A percentile compares a stretch with the other conserved stretches of the same genome.
phyloP scores from a whole-genome alignment of 768 basidiomycete species.

The Pulveroboletus sp. region DNA sequence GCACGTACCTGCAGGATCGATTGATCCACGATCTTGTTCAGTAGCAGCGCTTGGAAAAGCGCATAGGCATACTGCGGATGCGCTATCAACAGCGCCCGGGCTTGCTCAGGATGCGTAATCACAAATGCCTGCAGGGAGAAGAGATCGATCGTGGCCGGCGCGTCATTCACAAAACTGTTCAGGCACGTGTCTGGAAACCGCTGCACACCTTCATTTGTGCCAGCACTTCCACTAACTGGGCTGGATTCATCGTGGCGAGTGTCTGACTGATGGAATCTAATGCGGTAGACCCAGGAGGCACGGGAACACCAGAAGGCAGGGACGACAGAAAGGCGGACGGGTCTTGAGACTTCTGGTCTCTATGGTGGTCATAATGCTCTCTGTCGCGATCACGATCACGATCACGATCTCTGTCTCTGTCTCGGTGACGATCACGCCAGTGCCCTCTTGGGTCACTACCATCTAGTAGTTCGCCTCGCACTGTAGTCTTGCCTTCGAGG shows the following conservation, averaged over 20 bases:
- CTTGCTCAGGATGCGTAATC: slow-evolving; percentile 87
- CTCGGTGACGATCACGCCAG: slow-evolving; percentile 44
- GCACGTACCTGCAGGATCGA: slow-evolving; percentile 68
- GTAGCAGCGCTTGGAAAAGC: slow-evolving; percentile 86
- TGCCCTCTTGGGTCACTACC: slow-evolving; percentile 41
- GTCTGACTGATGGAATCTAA: slow-evolving; percentile 84
- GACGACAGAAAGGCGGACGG: slow-evolving; percentile 53
- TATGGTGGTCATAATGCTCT: slow-evolving; percentile 29
- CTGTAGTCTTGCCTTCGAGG: slow-evolving; percentile 85
- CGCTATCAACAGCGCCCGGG: slow-evolving; percentile 66
- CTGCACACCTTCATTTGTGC: slow-evolving; percentile 93
- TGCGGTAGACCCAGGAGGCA: slow-evolving; percentile 65
- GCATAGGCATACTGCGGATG: slow-evolving; percentile 96
- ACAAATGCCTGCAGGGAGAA: slow-evolving; percentile 76
- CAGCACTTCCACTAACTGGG: slow-evolving; percentile 86
- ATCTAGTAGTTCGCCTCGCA: slow-evolving; percentile 76
- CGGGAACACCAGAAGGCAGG: slow-evolving; percentile 71
- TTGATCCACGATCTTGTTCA: slow-evolving; percentile 92
- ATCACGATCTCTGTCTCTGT: slow-evolving; percentile 51
- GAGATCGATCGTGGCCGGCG: slow-evolving; percentile 4
- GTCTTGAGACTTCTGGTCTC: slow-evolving; percentile 36
- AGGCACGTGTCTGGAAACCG: slow-evolving; percentile 16
- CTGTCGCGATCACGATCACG: slow-evolving; percentile 48
- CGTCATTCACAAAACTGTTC: slow-evolving; percentile 20
- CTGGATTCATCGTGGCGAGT: slow-evolving; percentile 77